Percentiles rank a stretch among this genome's conserved stretches.
phyloP scores from a whole-genome alignment of 352 stramenopile species.

The Albugo candida region DNA sequence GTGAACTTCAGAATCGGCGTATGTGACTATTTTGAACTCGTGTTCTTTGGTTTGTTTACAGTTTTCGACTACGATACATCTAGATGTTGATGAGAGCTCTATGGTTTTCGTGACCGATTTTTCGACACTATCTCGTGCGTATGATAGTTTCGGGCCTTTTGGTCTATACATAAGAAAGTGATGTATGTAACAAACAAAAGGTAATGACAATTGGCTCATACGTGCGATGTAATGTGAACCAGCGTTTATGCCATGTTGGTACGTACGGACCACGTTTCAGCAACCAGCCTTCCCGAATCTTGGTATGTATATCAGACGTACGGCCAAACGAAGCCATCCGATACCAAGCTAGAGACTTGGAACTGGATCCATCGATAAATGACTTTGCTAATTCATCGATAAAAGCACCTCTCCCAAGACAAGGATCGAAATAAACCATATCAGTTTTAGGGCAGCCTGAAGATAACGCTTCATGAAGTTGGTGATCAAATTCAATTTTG shows the following conservation, averaged over 20 bases:
- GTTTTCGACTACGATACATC: conserved; percentile 22
- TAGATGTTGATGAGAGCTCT: conserved; percentile 52
- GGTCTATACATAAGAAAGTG: conserved; percentile 15
- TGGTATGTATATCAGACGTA: conserved; percentile 18
- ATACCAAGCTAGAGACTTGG: conserved; percentile 42
- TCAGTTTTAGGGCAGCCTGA: not conserved
- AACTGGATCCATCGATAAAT: conserved; percentile 36
- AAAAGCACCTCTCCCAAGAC: conserved; percentile 49
- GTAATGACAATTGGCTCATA: conserved; percentile 5
- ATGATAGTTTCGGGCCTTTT: conserved; percentile 58
- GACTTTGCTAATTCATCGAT: conserved; percentile 40
- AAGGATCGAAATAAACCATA: conserved; percentile 24
- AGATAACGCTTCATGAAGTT: too few relatives aligned
- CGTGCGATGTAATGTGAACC: conserved; percentile 62
- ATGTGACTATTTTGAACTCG: conserved; percentile 63
- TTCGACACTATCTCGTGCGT: conserved; percentile 40
- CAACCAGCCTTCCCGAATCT: conserved; percentile 53
- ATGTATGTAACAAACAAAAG: not conserved
- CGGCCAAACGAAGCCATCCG: conserved; percentile 39
- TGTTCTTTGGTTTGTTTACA: conserved; percentile 33
- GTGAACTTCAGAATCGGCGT: conserved; percentile 34
- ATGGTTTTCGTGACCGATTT: conserved; percentile 40
- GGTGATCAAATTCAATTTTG: too few relatives aligned
- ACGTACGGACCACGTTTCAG: conserved; percentile 60
- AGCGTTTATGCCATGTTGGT: conserved; percentile 57